Evolutionary conservation across 2,329 filamentous ascomycete genomes (phyloP).

Genomic region (Neonectria magnoliae): DNA sequence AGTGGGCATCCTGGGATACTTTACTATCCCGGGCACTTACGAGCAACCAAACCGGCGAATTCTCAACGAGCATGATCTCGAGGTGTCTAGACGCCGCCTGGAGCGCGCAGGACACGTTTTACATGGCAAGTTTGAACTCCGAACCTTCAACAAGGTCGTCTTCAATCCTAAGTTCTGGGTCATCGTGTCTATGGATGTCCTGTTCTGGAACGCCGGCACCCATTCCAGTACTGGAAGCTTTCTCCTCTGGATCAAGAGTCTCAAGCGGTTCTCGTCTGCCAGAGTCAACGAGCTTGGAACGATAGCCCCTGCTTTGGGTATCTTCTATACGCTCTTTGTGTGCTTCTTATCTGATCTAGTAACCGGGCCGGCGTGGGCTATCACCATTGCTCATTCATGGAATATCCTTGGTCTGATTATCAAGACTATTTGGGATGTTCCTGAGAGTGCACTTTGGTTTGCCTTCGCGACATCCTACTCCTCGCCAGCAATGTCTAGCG

Average conservation of each 20-base stretch:
- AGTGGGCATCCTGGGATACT: constrained; percentile 58
- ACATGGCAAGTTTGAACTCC: constrained; percentile 48
- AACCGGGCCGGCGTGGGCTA: constrained; percentile 63
- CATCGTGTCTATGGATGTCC: constrained; percentile 60
- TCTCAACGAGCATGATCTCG: constrained; percentile 57
- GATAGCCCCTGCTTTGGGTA: constrained; percentile 64
- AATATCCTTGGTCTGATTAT: constrained; percentile 64
- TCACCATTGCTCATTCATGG: constrained; percentile 60
- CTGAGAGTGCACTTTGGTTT: constrained; percentile 50
- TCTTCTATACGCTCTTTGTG: constrained; percentile 64
- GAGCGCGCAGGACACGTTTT: constrained; percentile 54
- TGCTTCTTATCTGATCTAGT: constrained; percentile 66
- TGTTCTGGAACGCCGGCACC: constrained; percentile 66
- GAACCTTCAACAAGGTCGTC: constrained; percentile 47
- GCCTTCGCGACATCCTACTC: constrained; percentile 58
- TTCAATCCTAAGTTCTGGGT: constrained; percentile 61
- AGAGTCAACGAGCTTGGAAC: constrained; percentile 63
- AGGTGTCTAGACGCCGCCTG: constrained; percentile 56
- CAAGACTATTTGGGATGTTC: constrained; percentile 65
- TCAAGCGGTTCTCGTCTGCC: constrained; percentile 57
- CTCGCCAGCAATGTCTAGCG: constrained; percentile 62
- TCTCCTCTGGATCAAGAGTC: constrained; percentile 67
- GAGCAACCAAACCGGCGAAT: constrained; percentile 59
- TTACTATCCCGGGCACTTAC: constrained; percentile 59
- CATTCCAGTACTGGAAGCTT: constrained; percentile 60